Conservation (phyloP, 1,284 basidiomycete species). For the Ceraceosorus bombacis region DNA sequence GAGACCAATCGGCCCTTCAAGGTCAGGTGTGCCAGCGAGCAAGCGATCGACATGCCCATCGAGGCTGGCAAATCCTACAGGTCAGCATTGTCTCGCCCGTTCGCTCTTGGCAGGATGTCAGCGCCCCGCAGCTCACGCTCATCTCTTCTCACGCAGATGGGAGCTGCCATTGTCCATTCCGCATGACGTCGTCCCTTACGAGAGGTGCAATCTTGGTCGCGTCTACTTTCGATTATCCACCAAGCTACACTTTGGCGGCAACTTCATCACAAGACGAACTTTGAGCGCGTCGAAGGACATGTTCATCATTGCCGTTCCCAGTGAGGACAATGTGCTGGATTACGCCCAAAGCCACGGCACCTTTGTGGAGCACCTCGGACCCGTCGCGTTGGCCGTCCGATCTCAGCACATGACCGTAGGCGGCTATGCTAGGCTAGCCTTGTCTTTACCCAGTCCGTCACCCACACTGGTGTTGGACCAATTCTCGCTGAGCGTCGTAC, state of each 20-base stretch:
- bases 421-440: constrained; percentile 6
- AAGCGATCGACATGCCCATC: neutral
- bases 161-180: constrained; percentile 1
- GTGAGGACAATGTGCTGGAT: constrained; percentile 2
- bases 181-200: constrained; percentile 8
- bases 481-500: neutral
- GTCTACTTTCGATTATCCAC: constrained; percentile 4
- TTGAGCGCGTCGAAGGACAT: constrained; percentile 3
- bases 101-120: too few species aligned
- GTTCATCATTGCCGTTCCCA: constrained; percentile 1
- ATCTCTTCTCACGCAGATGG: neutral
- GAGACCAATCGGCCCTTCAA: constrained; percentile 2
- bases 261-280: neutral
- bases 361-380: constrained; percentile 5
- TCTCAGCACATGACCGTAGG: constrained; percentile 10
- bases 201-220: constrained; percentile 3
- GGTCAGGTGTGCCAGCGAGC: neutral
- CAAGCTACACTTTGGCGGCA: constrained; percentile 2
- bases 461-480: neutral
- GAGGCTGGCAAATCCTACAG: constrained; percentile 2
- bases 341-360: constrained; percentile 7
- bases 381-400: constrained; percentile 2
- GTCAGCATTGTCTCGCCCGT: too few species aligned
- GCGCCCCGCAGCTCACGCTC: too few species aligned
- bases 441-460: constrained; percentile 3